Base-by-base conservation (phyloP, 1,284 basidiomycete species). In the Leccinum pachyderme region DNA sequence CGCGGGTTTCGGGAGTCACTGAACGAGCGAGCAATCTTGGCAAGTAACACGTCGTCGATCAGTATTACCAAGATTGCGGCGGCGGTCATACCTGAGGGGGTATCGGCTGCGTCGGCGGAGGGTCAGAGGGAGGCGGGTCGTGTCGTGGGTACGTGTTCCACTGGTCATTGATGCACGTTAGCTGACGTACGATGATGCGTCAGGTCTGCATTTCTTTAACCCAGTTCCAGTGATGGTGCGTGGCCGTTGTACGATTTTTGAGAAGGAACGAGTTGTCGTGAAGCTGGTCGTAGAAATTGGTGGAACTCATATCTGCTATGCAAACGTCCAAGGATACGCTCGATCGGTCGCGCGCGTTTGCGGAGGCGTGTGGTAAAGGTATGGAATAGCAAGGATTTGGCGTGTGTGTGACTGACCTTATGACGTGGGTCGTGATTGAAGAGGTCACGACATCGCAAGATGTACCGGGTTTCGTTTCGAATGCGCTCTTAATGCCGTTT, bases 141-240 rank as follows among this genome's bases (percentile, higher is more conserved):
- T 49, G 89, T 93, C 43, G 88, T 92, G 55, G 89, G 91, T 84
- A 66, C 63, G 78, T 69, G 49, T 5, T 54, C 60, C 4, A 8
- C 13, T 25, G 13, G 43, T 18, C 27, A 4, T 29, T 25, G 13
- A 15, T 4, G 22, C 46, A 2, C 27, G 4, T 22, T 25, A 24
- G 41, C 31, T 54, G 27, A 60, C 22, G 43, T 5, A 24, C 18
- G 27, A 12, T 22, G 18, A 12, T 39, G 11, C 37, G 24, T 7
- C 4, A 89, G 90, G 93, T 12, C 75, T 96, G 44, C 95, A 97
- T 73, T 97, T 95, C 76, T 97, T 98, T 77, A 97, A 98, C 70
- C 95, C 95, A 4, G 93, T 95, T 3, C 92, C 92, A 5, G 89
- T 95, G 39, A 97, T 97, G 93, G 89, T 89, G 63, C 56, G 79